A percentile compares a stretch with the other conserved stretches of the same genome.
These are phyloP conservation scores for Voacanga thouarsii DNA, from an alignment of 257 asterid species.

Conservation along the genomic window DNA sequence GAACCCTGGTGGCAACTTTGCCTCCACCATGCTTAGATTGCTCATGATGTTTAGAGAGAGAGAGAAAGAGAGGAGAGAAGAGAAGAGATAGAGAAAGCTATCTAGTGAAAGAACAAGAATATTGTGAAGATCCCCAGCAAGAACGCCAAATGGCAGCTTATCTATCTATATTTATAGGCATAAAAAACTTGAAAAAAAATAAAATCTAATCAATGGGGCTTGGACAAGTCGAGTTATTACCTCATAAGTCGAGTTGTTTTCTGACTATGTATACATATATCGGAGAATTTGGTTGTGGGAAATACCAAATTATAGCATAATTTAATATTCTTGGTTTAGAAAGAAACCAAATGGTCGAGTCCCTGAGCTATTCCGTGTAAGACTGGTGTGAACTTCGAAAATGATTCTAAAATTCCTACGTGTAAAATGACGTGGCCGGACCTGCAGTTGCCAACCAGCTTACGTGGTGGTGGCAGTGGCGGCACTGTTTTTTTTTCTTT, in stretches of 20 bases:
- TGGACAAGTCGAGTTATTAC: not conserved
- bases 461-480: slow-evolving; percentile 25
- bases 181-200: not conserved
- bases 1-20: slow-evolving; percentile 85
- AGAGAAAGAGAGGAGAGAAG: not conserved
- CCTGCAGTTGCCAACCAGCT: slow-evolving; percentile 21
- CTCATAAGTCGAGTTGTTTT: not conserved
- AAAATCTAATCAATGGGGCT: not conserved
- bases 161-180: slow-evolving; percentile 5
- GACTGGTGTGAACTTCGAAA: slow-evolving; percentile 29
- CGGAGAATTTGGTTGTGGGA: not conserved
- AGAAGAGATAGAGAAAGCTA: not conserved
- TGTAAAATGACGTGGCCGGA: slow-evolving; percentile 40
- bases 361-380: slow-evolving; percentile 40
- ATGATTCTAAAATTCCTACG: slow-evolving; percentile 16
- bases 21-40: slow-evolving; percentile 70
- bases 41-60: slow-evolving; percentile 36
- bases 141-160: slow-evolving; percentile 14
- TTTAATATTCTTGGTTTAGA: not conserved
- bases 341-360: slow-evolving; percentile 29
- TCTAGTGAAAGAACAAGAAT: not conserved
- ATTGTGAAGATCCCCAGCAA: not conserved
- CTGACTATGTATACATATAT: not conserved
- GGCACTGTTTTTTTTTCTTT: too few relatives aligned
- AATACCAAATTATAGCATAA: not conserved